A percentile compares a stretch with the other conserved stretches of the same genome.
Conservation (phyloP, 169 alveolate genomes). For the Eimeria maxima region DNA sequence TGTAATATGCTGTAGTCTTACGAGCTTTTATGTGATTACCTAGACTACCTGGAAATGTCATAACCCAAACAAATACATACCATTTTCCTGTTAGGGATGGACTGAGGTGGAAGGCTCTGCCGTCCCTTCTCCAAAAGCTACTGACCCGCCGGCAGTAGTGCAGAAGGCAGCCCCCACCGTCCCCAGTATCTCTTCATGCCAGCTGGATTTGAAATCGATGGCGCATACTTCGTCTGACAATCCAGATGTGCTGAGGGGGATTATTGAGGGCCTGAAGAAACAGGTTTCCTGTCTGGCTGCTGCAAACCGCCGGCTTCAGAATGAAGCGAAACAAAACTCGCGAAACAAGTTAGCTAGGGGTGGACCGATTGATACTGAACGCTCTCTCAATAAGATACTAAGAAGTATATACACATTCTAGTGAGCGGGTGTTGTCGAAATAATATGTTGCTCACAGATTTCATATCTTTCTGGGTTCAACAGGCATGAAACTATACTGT, state of each 20-base stretch:
- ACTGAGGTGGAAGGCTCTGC: not conserved
- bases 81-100: not conserved
- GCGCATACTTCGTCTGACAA: not conserved
- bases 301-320: conserved; percentile 61
- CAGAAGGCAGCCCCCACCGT: not conserved
- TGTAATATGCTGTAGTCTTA: not conserved
- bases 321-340: conserved; percentile 36
- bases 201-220: not conserved
- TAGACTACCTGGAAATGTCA: not conserved
- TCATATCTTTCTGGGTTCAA: not conserved
- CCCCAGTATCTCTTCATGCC: not conserved
- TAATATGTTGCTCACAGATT: not conserved
- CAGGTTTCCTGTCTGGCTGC: conserved; percentile 35
- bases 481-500: not conserved
- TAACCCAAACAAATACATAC: not conserved
- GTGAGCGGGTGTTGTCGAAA: not conserved
- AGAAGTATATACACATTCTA: not conserved
- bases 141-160: not conserved
- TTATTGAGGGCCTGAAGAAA: conserved; percentile 3
- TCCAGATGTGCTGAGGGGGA: not conserved
- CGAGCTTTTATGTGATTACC: not conserved
- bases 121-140: not conserved
- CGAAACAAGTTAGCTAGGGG: not conserved
- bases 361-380: not conserved
- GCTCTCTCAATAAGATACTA: not conserved